Conservation (phyloP, 768 basidiomycete genomes). For the Mycena amicta region DNA sequence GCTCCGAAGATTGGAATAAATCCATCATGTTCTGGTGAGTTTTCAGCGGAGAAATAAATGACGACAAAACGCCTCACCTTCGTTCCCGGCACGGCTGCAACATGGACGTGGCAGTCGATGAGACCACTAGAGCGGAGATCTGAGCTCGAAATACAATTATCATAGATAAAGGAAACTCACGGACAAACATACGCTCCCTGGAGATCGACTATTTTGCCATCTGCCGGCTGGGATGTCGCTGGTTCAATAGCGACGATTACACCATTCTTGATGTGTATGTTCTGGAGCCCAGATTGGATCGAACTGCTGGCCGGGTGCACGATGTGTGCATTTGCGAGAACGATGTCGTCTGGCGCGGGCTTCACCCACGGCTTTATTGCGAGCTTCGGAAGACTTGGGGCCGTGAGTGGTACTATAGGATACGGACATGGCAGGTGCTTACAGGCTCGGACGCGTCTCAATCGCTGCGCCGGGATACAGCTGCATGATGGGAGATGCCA, state of each 20-base stretch:
- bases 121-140: constrained; percentile 30
- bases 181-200: constrained; percentile 42
- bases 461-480: constrained; percentile 12
- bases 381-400: constrained; percentile 30
- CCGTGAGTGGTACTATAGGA: no score
- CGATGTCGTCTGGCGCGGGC: constrained; percentile 23
- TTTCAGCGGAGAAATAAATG: not conserved
- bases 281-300: constrained; percentile 28
- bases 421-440: no score
- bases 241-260: constrained; percentile 26
- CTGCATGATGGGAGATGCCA: not conserved
- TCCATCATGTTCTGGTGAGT: constrained; percentile 35
- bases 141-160: not conserved
- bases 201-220: constrained; percentile 30
- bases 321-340: constrained; percentile 36
- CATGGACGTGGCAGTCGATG: constrained; percentile 49
- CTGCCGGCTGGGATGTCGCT: constrained; percentile 1
- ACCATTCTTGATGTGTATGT: constrained; percentile 32
- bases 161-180: constrained; percentile 21
- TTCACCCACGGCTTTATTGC: constrained; percentile 40
- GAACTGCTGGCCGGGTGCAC: constrained; percentile 33
- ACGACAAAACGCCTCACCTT: constrained; percentile 8
- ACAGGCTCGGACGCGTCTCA: constrained; percentile 23
- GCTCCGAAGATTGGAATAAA: constrained; percentile 30
- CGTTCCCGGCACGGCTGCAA: constrained; percentile 43